A percentile compares a stretch with the other conserved stretches of the same genome.
These are phyloP conservation scores for Colletotrichum sidae DNA, from an alignment of 2,329 filamentous ascomycete species.

Conservation along the genomic window DNA sequence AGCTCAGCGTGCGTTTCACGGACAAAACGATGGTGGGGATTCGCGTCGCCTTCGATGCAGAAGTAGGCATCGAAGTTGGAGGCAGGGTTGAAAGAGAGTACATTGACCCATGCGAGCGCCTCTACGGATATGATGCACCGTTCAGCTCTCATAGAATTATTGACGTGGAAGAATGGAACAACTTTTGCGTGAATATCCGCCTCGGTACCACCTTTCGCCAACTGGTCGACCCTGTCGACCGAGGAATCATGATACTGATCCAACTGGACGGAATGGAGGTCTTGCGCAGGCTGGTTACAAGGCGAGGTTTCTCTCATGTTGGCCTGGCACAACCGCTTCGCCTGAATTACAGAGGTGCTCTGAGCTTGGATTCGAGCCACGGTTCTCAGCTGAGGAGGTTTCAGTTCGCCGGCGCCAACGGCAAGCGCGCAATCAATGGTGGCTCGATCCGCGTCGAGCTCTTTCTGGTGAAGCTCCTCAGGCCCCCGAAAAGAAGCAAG, in stretches of 20 bases:
- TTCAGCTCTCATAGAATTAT: not conserved
- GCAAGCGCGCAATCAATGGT: not conserved
- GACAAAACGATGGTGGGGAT: slow-evolving; percentile 4
- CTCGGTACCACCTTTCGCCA: slow-evolving; percentile 2
- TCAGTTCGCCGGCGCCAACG: not conserved
- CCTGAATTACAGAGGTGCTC: not conserved
- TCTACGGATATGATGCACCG: not conserved
- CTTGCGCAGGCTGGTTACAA: slow-evolving; percentile 2
- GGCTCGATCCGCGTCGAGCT: slow-evolving; percentile 1
- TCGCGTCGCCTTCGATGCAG: not conserved
- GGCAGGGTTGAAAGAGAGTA: not conserved
- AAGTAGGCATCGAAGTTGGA: slow-evolving; percentile 2
- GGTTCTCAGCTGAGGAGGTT: slow-evolving; percentile 7
- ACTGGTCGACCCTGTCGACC: slow-evolving; percentile 1
- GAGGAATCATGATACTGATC: slow-evolving; percentile 2
- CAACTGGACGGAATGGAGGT: slow-evolving; percentile 8
- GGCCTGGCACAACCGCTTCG: not conserved
- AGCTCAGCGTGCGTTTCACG: not conserved
- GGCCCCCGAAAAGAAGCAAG: not conserved
- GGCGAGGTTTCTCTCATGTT: not conserved
- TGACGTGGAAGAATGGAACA: slow-evolving; percentile 2
- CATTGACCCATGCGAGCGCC: not conserved
- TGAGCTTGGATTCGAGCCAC: not conserved
- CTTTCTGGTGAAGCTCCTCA: slow-evolving; percentile 11
- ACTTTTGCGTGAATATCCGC: slow-evolving; percentile 6